Percentiles rank a stretch among this genome's conserved stretches.
Conservation (phyloP, 106 monocot species). For the Apostasia ramifera region DNA sequence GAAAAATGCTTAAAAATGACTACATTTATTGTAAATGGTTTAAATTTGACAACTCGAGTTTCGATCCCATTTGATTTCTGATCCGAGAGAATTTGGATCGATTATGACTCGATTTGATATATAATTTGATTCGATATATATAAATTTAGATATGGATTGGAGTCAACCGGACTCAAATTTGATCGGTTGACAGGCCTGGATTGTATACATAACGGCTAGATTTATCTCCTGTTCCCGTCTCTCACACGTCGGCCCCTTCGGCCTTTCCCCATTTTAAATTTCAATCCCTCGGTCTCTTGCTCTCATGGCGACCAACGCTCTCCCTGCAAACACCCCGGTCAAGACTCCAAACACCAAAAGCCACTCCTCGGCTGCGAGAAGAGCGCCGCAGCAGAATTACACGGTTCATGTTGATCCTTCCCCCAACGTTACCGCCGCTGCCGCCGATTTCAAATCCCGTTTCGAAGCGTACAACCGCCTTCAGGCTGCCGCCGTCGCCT, state of each 20-base stretch:
- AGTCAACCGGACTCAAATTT: too few relatives aligned
- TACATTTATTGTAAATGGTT: too few relatives aligned
- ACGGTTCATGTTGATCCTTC: too few relatives aligned
- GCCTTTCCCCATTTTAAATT: conserved; percentile 1
- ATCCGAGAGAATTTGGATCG: too few relatives aligned
- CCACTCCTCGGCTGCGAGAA: background rate
- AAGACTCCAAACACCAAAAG: conserved; percentile 2
- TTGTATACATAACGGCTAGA: background rate
- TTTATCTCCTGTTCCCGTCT: background rate
- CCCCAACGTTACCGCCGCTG: background rate
- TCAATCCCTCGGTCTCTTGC: background rate
- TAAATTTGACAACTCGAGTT: too few relatives aligned
- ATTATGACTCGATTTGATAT: too few relatives aligned
- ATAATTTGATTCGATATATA: too few relatives aligned
- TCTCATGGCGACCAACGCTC: conserved; percentile 6
- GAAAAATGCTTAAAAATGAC: too few relatives aligned
- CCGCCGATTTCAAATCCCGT: conserved; percentile 47
- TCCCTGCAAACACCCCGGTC: conserved; percentile 1
- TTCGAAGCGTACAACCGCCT: conserved; percentile 99
- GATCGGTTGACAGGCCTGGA: too few relatives aligned
- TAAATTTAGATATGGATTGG: too few relatives aligned
- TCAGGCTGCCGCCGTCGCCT: conserved; percentile 91
- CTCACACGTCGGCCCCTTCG: background rate
- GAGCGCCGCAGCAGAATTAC: background rate
- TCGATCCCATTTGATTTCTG: too few relatives aligned